Percentiles rank a stretch among this genome's conserved stretches.
These are phyloP conservation scores for Hirschfeldia incana DNA, from an alignment of 345 rosid genomes.

Conservation along the genomic window DNA sequence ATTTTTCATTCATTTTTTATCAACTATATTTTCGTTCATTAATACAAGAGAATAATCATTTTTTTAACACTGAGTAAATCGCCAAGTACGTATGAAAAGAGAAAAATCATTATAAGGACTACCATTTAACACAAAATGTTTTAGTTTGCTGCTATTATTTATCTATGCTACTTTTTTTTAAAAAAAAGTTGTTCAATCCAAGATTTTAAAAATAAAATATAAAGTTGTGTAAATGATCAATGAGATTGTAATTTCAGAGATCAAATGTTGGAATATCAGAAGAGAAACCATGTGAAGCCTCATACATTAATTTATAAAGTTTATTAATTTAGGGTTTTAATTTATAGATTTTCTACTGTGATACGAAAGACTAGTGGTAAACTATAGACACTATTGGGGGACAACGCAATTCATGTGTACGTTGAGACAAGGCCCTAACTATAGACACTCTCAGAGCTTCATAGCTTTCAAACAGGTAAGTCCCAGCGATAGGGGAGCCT, in stretches of 20 bases:
- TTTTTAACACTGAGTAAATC: too few species aligned
- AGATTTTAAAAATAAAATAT: not conserved
- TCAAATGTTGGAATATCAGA: constrained; percentile 68
- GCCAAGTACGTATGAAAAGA: too few species aligned
- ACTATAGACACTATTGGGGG: too few species aligned
- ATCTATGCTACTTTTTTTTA: not conserved
- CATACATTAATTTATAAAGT: too few species aligned
- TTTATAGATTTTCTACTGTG: too few species aligned
- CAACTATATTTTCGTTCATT: not conserved
- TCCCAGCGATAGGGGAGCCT: not conserved
- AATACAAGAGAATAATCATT: not conserved
- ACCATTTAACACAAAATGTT: not conserved
- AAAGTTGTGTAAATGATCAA: not conserved
- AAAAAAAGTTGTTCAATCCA: not conserved
- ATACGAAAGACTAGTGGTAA: too few species aligned
- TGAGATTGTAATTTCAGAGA: constrained; percentile 34
- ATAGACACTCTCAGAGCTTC: not conserved
- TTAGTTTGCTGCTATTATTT: not conserved
- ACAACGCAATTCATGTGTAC: constrained; percentile 17
- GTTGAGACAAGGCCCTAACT: constrained; percentile 13
- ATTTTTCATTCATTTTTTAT: too few species aligned
- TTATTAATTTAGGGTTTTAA: too few species aligned
- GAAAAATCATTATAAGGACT: not conserved
- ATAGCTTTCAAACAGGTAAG: not conserved
- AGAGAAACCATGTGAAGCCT: not conserved